phyloP scores from a whole-genome alignment of 1,139 yeast genomes.

The Candida gigantensis region DNA sequence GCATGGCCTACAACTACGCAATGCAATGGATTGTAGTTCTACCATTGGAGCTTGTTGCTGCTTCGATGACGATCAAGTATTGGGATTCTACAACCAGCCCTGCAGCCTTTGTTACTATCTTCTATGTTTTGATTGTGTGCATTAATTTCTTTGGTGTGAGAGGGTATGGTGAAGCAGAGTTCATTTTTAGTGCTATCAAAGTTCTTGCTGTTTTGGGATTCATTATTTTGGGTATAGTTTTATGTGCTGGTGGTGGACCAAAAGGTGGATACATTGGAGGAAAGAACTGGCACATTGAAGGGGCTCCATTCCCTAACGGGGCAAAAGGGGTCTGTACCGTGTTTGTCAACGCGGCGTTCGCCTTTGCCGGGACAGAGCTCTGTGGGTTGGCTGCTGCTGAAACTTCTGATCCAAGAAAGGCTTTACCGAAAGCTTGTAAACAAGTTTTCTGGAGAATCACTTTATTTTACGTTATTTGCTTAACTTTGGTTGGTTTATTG shows the following conservation, averaged over 20 bases:
- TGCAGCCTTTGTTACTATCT: slow-evolving; percentile 33
- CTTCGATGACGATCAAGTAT: slow-evolving; percentile 34
- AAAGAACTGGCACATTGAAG: slow-evolving; percentile 60
- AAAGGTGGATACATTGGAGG: slow-evolving; percentile 54
- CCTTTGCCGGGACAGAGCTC: slow-evolving; percentile 50
- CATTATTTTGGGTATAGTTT: slow-evolving; percentile 68
- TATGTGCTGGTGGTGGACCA: slow-evolving; percentile 66
- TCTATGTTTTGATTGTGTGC: slow-evolving; percentile 29
- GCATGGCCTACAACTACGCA: slow-evolving; percentile 53
- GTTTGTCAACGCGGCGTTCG: slow-evolving; percentile 48
- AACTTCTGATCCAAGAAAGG: slow-evolving; percentile 40
- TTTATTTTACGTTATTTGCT: slow-evolving; percentile 45
- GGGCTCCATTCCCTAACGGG: slow-evolving; percentile 62
- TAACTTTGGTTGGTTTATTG: slow-evolving; percentile 44
- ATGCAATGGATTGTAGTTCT: slow-evolving; percentile 41
- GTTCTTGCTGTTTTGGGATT: slow-evolving; percentile 46
- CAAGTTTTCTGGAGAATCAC: slow-evolving; percentile 52
- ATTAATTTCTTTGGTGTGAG: slow-evolving; percentile 37
- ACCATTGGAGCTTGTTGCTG: slow-evolving; percentile 43
- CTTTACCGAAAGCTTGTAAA: slow-evolving; percentile 46
- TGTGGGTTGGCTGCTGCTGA: slow-evolving; percentile 49
- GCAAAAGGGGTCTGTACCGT: slow-evolving; percentile 57
- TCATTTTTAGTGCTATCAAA: slow-evolving; percentile 30
- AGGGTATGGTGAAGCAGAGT: slow-evolving; percentile 41
- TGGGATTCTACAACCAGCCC: slow-evolving; percentile 31